A percentile compares a stretch with the other conserved stretches of the same genome.
These are phyloP conservation scores for Gynandropsis gynandra DNA, from an alignment of 345 rosid species.

Conservation along the genomic window DNA sequence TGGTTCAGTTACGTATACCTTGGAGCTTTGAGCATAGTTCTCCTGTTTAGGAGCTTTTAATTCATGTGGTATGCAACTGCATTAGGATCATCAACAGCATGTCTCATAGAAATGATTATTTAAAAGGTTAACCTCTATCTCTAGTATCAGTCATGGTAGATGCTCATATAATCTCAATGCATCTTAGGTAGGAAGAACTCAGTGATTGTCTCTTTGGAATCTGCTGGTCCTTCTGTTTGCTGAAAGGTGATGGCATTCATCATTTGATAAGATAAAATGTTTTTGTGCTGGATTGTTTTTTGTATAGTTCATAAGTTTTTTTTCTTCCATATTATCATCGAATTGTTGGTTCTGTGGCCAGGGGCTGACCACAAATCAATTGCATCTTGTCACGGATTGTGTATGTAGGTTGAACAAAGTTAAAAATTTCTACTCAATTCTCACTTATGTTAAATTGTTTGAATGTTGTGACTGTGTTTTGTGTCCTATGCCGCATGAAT, in stretches of 20 bases:
- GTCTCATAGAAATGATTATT: conserved; percentile 14
- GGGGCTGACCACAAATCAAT: too few species aligned
- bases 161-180: conserved; percentile 9
- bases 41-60: conserved; percentile 14
- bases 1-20: too few species aligned
- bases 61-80: conserved; percentile 15
- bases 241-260: conserved; percentile 8
- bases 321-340: too few species aligned
- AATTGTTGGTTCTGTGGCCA: too few species aligned
- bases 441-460: too few species aligned
- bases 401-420: too few species aligned
- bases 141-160: conserved; percentile 2
- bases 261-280: background rate
- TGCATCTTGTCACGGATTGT: too few species aligned
- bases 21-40: conserved; percentile 8
- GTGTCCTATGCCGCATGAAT: too few species aligned
- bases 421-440: too few species aligned
- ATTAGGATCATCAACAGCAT: conserved; percentile 3
- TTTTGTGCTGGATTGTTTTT: too few species aligned
- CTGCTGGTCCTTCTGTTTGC: conserved; percentile 15
- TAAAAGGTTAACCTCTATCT: background rate
- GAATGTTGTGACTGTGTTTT: too few species aligned
- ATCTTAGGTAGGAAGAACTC: conserved; percentile 6
- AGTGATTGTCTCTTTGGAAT: conserved; percentile 7
- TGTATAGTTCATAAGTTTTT: too few species aligned